Conservation (phyloP, 345 rosid species). For the Brassica cretica region DNA sequence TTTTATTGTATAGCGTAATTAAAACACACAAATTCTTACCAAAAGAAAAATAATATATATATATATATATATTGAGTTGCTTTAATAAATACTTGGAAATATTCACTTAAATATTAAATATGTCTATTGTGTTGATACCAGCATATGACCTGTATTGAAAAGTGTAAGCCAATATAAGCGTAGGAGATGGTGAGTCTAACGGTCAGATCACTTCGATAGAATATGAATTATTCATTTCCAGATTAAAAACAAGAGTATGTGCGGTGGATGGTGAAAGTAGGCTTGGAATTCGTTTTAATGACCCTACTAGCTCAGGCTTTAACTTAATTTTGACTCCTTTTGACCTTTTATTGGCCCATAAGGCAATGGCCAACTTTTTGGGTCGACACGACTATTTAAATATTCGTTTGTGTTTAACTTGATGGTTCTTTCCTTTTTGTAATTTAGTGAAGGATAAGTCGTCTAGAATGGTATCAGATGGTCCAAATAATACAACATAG, state of each 20-base stretch:
- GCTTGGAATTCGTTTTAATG: not conserved
- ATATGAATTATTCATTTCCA: conserved; percentile 1
- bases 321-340: conserved; percentile 26
- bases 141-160: not conserved
- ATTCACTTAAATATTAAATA: not conserved
- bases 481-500: not conserved
- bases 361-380: not conserved
- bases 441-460: not conserved
- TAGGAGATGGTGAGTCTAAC: not conserved
- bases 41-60: not conserved
- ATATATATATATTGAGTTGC: not conserved
- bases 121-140: not conserved
- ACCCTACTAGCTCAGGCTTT: conserved; percentile 32
- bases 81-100: not conserved
- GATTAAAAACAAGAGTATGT: conserved; percentile 1
- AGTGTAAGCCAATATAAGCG: not conserved
- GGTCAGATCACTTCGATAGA: not conserved
- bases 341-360: conserved; percentile 27
- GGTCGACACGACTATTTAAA: conserved; percentile 20
- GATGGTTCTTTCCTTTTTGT: not conserved
- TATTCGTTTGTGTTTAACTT: conserved; percentile 1
- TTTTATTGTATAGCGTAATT: not conserved
- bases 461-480: not conserved
- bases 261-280: not conserved
- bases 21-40: not conserved